Evolutionary conservation across 345 rosid species (phyloP).

Genomic region (Camelina hispida): DNA sequence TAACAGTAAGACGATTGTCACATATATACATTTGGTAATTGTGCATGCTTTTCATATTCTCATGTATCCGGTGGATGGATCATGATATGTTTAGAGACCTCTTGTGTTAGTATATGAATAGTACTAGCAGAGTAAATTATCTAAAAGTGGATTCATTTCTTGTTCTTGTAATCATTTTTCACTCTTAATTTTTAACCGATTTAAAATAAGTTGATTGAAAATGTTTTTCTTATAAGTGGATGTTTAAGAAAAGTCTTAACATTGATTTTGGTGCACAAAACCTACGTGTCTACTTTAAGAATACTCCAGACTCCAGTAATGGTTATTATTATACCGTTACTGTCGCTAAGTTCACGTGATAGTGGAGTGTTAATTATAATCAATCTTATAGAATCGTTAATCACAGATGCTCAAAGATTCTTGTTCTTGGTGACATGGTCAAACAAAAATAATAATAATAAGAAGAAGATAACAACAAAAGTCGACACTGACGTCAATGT

Average conservation of each 20-base stretch:
- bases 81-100: too few relatives aligned
- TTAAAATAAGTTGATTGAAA: background rate
- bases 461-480: constrained; percentile 19
- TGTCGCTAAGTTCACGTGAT: constrained; percentile 10
- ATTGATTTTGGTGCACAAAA: background rate
- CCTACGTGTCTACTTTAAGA: constrained; percentile 2
- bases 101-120: too few relatives aligned
- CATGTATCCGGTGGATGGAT: too few relatives aligned
- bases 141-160: too few relatives aligned
- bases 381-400: background rate
- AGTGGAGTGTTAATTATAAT: background rate
- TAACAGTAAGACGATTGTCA: too few relatives aligned
- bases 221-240: background rate
- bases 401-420: constrained; percentile 16
- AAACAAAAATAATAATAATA: background rate
- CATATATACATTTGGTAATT: too few relatives aligned
- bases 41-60: too few relatives aligned
- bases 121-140: too few relatives aligned
- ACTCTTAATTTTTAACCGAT: background rate
- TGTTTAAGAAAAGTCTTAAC: constrained; percentile 2
- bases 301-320: background rate
- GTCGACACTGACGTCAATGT: constrained; percentile 11
- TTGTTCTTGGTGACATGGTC: constrained; percentile 13
- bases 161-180: too few relatives aligned
- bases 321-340: background rate